These are phyloP conservation scores for Tylopilus sp. DNA, from an alignment of 768 basidiomycete species.

Conservation along the genomic window DNA sequence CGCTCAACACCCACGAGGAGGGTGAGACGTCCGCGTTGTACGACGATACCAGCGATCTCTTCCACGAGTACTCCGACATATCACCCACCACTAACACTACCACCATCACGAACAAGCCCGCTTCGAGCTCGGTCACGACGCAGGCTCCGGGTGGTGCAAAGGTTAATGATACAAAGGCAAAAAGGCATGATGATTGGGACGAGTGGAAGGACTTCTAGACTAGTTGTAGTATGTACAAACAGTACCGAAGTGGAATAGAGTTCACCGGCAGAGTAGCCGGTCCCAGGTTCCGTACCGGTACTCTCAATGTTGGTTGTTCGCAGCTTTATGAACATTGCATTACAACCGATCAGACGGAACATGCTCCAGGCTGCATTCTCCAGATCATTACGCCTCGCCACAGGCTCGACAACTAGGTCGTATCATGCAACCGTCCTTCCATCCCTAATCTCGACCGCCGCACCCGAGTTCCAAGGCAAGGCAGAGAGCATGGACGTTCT, in stretches of 20 bases:
- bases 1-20: constrained; percentile 43
- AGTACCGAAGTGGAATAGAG: background rate
- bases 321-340: background rate
- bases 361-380: constrained; percentile 20
- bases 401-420: constrained; percentile 12
- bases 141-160: constrained; percentile 11
- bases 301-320: background rate
- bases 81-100: constrained; percentile 17
- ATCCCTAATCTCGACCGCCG: constrained; percentile 61
- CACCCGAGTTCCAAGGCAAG: constrained; percentile 69
- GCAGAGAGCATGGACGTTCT: constrained; percentile 67
- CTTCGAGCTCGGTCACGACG: constrained; percentile 3
- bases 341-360: constrained; percentile 1
- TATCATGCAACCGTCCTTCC: constrained; percentile 78
- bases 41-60: constrained; percentile 63
- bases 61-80: constrained; percentile 33
- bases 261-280: constrained; percentile 12
- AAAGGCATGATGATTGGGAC: constrained; percentile 61
- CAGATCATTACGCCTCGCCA: constrained; percentile 8
- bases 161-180: constrained; percentile 16
- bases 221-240: background rate
- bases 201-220: constrained; percentile 80
- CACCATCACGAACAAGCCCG: constrained; percentile 10
- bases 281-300: constrained; percentile 23
- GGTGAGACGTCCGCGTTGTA: constrained; percentile 63